These are phyloP conservation scores for Pythium grandisporangium DNA, from an alignment of 352 stramenopile genomes.

Conservation along the genomic window DNA sequence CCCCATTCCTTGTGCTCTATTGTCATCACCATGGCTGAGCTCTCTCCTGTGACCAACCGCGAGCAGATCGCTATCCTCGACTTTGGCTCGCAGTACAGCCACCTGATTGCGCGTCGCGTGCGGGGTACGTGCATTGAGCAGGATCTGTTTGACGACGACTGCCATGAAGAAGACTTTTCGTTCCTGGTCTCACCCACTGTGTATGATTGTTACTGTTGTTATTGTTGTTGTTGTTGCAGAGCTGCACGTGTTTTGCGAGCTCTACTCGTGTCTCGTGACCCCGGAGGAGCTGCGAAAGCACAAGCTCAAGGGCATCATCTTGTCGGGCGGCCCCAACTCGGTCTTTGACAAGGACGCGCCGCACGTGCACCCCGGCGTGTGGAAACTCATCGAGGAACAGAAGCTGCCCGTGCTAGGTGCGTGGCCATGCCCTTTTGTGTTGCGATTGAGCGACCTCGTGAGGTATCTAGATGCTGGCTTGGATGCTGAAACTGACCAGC, in stretches of 20 bases:
- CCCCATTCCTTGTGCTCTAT: too few species aligned
- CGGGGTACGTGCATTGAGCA: conserved; percentile 40
- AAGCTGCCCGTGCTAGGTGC: conserved; percentile 93
- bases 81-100: conserved; percentile 99
- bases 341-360: conserved; percentile 96
- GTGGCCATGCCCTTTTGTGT: too few species aligned
- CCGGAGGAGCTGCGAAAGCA: conserved; percentile 89
- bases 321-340: conserved; percentile 94
- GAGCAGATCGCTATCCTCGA: conserved; percentile 98
- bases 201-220: too few species aligned
- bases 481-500: too few species aligned
- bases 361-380: conserved; percentile 92
- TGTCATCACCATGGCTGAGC: conserved; percentile 59
- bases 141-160: too few species aligned
- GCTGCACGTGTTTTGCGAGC: conserved; percentile 98
- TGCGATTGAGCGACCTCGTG: too few species aligned
- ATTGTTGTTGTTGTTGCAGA: too few species aligned
- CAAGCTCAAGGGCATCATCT: conserved; percentile 95
- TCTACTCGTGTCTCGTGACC: conserved; percentile 97
- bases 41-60: conserved; percentile 81
- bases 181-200: conserved; percentile 7
- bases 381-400: conserved; percentile 94
- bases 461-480: too few species aligned
- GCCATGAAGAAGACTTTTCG: background rate
- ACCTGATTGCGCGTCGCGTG: conserved; percentile 98